Conservation (phyloP, 1,284 basidiomycete species). For the Wallemia hederae region DNA sequence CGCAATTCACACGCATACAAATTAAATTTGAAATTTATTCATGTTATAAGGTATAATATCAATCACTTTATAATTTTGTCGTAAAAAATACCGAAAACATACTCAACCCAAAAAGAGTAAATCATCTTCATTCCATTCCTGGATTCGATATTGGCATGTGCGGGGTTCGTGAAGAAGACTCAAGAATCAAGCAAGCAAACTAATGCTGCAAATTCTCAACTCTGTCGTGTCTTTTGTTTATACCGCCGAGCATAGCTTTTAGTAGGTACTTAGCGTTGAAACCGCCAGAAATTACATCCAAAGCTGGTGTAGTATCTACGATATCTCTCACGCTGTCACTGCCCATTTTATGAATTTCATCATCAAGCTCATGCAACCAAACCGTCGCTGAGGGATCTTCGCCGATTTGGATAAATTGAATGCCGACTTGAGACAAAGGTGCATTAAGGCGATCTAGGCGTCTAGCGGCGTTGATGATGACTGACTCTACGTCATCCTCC, state of each 20-base stretch:
- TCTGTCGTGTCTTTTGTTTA: slow-evolving; percentile 13
- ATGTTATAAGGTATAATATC: too few relatives aligned
- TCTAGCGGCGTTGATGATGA: slow-evolving; percentile 23
- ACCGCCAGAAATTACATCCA: slow-evolving; percentile 7
- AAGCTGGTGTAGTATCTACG: slow-evolving; percentile 15
- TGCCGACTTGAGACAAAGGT: slow-evolving; percentile 23
- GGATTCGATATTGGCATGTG: not conserved
- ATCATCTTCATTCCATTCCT: not conserved
- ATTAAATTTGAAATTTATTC: too few relatives aligned
- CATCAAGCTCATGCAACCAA: slow-evolving; percentile 23
- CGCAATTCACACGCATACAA: not conserved
- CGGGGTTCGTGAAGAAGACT: not conserved
- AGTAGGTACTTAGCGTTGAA: slow-evolving; percentile 12
- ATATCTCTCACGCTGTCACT: slow-evolving; percentile 14
- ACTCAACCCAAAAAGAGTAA: not conserved
- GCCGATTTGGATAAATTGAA: slow-evolving; percentile 31
- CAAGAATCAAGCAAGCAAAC: too few relatives aligned
- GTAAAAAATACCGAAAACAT: not conserved
- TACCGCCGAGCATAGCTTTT: slow-evolving; percentile 15
- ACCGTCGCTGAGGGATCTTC: slow-evolving; percentile 19
- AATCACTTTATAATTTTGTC: not conserved
- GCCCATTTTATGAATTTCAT: slow-evolving; percentile 13
- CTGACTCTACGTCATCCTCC: slow-evolving; percentile 25
- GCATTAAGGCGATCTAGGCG: slow-evolving; percentile 23
- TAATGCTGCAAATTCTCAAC: not conserved